phyloP scores from a whole-genome alignment of 1,284 basidiomycete genomes.

The Tilletia caries region DNA sequence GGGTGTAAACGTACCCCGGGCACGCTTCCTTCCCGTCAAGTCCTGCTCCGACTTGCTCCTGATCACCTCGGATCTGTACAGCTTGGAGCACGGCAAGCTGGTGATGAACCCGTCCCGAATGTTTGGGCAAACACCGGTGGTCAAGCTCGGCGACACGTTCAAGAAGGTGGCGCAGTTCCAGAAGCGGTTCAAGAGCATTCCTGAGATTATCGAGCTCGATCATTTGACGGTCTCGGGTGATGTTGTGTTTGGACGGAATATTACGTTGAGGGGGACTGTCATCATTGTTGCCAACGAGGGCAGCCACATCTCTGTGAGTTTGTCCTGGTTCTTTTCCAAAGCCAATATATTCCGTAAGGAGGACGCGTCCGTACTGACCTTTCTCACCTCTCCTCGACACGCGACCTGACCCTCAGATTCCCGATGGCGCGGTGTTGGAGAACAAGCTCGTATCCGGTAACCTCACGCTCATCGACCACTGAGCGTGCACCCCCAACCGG shows the following conservation, averaged over 20 bases:
- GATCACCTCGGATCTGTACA: conserved; percentile 97
- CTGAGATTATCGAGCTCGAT: conserved; percentile 76
- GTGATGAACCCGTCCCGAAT: conserved; percentile 63
- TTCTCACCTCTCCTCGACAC: neutral
- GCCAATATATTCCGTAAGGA: no score
- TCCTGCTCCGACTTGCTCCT: conserved; percentile 65
- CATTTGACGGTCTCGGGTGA: conserved; percentile 95
- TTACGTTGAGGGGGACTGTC: conserved; percentile 62
- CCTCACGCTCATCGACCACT: conserved; percentile 54
- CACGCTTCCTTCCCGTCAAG: conserved; percentile 94
- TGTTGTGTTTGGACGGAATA: conserved; percentile 90
- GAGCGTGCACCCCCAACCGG: conserved; percentile 10
- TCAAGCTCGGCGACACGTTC: conserved; percentile 82
- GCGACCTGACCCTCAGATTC: conserved; percentile 64
- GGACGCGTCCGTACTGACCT: no score
- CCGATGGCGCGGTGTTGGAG: conserved; percentile 89
- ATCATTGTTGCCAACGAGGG: conserved; percentile 82
- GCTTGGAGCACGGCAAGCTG: conserved; percentile 87
- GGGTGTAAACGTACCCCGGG: conserved; percentile 95
- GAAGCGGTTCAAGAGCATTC: conserved; percentile 95
- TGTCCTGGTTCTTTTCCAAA: no score
- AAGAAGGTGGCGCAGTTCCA: conserved; percentile 92
- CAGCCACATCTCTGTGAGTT: conserved; percentile 69
- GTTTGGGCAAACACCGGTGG: conserved; percentile 83
- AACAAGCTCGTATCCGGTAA: conserved; percentile 63